Base-by-base conservation (phyloP, 2,329 filamentous ascomycete species). In the Epichloe elymi region DNA sequence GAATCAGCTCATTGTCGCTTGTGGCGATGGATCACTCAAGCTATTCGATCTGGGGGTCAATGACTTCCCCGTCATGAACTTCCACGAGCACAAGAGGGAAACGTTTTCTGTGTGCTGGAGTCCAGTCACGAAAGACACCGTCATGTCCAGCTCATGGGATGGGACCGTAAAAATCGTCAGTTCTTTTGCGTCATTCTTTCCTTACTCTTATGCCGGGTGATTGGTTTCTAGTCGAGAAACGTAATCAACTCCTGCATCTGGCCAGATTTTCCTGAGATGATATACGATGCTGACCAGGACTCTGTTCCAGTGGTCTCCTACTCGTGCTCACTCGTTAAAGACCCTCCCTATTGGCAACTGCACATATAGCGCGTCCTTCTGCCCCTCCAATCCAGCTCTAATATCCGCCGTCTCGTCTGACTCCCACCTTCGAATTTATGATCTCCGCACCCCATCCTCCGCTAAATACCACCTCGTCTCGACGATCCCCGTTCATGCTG, bases 51-150 rank as follows among this genome's bases (percentile, higher is more conserved):
- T 90, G 35, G 80, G 78, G 3, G 76, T 94, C 36, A 75, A 84
- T 58, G 79, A 90, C 42, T 97, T 93, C 63, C 93, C 93, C 8
- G 78, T 98, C 51, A 86, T 88, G 70, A 88, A 85, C 57, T 98
- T 93, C 75, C 83, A 89, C 64, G 93, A 97, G 65, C 93, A 98
- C 67, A 88, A 86, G 57, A 79, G 91, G 51, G 93, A 98, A 68
- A 85, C 94, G 8, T 96, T 97, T 65, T 85, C 88, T 2, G 89
- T 95, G 4, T 80, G 84, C 63, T 98, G 91, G 91, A 96, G 91
- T 60, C 79, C 95, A 19, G 80, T 95, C 5, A 80, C 86, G 33
- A 98, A 98, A 65, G 86, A 93, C 61, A 88, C 82, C 0, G 97
- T 98, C 64, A 78, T 89, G 33, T 94, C 88, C 0, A 89, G 84